These are phyloP conservation scores for Stevia rebaudiana DNA, from an alignment of 140 eudicot genomes.

Conservation along the genomic window DNA sequence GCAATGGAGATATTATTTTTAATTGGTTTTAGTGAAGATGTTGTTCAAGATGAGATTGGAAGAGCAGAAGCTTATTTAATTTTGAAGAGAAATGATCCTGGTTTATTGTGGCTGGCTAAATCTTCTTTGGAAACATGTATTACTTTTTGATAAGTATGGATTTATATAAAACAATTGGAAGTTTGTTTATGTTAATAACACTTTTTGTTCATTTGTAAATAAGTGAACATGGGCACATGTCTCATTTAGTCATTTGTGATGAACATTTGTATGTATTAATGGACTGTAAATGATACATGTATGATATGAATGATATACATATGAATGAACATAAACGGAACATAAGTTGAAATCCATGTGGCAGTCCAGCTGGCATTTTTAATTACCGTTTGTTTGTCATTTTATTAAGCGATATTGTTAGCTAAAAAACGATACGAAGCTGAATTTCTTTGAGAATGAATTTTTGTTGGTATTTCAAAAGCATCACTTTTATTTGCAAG, in stretches of 20 bases:
- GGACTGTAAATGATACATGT: too few species aligned
- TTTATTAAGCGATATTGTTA: too few species aligned
- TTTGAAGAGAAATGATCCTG: slow-evolving; percentile 79
- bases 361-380: too few species aligned
- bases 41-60: slow-evolving; percentile 52
- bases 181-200: not conserved
- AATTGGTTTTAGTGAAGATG: slow-evolving; percentile 76
- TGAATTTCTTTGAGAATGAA: too few species aligned
- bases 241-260: too few species aligned
- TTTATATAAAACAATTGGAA: not conserved
- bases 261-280: too few species aligned
- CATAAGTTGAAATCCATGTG: too few species aligned
- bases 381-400: too few species aligned
- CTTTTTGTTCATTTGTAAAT: not conserved
- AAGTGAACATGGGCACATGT: not conserved
- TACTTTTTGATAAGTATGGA: slow-evolving; percentile 29
- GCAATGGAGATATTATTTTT: slow-evolving; percentile 71
- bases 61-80: slow-evolving; percentile 56
- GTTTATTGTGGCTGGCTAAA: slow-evolving; percentile 88
- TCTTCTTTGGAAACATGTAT: slow-evolving; percentile 67
- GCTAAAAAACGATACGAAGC: too few species aligned
- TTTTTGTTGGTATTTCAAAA: too few species aligned
- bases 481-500: slow-evolving; percentile 68
- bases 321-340: too few species aligned
- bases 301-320: too few species aligned